Evolutionary conservation across 192 early-diverging fungal genomes (phyloP).

Genomic region (Podila minutissima): DNA sequence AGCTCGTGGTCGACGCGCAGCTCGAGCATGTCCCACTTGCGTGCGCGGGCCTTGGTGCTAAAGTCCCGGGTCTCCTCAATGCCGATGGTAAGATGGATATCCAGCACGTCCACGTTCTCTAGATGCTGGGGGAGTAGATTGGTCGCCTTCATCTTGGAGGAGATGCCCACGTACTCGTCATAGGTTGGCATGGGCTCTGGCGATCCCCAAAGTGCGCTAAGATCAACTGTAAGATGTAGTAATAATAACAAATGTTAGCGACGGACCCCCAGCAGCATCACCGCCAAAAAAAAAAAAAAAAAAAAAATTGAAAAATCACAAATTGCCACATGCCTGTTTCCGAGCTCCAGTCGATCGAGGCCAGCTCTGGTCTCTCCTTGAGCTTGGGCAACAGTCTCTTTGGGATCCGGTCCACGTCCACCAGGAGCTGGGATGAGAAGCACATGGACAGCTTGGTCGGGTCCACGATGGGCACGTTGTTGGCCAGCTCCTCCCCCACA

Average conservation of each 20-base stretch:
- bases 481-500: conserved; percentile 7
- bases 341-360: conserved; percentile 24
- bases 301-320: neutral
- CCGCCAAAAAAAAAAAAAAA: too few relatives aligned
- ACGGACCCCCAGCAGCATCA: too few relatives aligned
- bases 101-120: conserved; percentile 23
- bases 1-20: conserved; percentile 25
- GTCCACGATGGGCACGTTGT: neutral
- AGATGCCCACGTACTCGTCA: conserved; percentile 36
- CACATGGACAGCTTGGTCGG: neutral
- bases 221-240: conserved; percentile 17
- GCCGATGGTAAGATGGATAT: conserved; percentile 29
- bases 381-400: conserved; percentile 30
- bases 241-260: neutral
- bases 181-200: conserved; percentile 30
- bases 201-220: conserved; percentile 25
- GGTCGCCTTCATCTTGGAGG: conserved; percentile 17
- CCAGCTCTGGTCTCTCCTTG: conserved; percentile 27
- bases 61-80: conserved; percentile 11
- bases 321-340: conserved; percentile 24
- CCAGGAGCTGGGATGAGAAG: conserved; percentile 14
- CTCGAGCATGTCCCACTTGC: conserved; percentile 41
- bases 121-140: conserved; percentile 21
- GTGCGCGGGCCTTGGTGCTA: conserved; percentile 19
- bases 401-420: conserved; percentile 40